phyloP scores from a whole-genome alignment of 148 eudicot species.

The Rhododendron vialii region DNA sequence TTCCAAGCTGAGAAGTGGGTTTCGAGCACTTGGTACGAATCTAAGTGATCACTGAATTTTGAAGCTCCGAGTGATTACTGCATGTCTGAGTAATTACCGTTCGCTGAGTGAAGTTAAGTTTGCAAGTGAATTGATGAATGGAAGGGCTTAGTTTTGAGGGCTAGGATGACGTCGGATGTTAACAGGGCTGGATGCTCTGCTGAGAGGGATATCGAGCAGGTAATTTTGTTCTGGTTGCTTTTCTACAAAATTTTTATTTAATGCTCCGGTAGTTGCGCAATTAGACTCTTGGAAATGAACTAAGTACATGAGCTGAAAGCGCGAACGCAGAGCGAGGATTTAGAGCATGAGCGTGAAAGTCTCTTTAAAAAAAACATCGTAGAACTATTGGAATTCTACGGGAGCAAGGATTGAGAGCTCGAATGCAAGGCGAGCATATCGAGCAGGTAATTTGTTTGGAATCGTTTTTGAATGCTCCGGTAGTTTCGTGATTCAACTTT shows the following conservation, averaged over 20 bases:
- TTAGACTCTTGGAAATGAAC: background rate
- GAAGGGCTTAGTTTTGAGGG: slow-evolving; percentile 36
- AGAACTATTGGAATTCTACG: background rate
- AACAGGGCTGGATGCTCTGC: slow-evolving; percentile 46
- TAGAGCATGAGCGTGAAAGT: background rate
- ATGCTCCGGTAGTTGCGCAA: background rate
- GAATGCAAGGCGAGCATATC: background rate
- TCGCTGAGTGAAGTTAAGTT: background rate
- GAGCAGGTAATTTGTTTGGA: background rate
- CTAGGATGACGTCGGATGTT: slow-evolving; percentile 58
- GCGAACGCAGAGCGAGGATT: background rate
- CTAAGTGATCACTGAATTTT: background rate
- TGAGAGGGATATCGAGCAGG: slow-evolving; percentile 78
- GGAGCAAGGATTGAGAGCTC: background rate
- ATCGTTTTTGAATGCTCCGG: background rate
- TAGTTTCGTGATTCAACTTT: no score
- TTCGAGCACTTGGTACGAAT: background rate
- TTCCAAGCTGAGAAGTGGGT: slow-evolving; percentile 10
- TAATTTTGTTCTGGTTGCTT: slow-evolving; percentile 4
- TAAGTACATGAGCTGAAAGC: background rate
- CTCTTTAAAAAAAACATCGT: background rate
- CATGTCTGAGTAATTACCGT: background rate
- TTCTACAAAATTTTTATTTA: background rate
- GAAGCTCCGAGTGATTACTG: background rate
- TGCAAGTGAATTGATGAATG: slow-evolving; percentile 29